These are phyloP conservation scores for Senna tora DNA, from an alignment of 306 rosid species.

Conservation along the genomic window DNA sequence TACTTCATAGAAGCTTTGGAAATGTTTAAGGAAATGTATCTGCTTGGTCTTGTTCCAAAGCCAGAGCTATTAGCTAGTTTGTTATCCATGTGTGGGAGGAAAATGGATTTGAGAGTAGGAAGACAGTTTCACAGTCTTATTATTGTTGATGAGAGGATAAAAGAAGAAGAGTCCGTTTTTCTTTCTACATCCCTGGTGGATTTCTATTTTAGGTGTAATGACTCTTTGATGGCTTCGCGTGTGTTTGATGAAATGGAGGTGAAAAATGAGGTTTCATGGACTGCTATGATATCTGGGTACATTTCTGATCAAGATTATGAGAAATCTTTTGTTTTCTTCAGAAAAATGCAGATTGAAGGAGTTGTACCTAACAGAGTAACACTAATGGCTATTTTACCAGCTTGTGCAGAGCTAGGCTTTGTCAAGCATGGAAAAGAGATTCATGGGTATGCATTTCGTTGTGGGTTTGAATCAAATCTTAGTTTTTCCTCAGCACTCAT, in stretches of 20 bases:
- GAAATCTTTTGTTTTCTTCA: conserved; percentile 48
- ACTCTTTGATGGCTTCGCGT: conserved; percentile 48
- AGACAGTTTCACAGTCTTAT: conserved; percentile 58
- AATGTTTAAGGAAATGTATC: conserved; percentile 44
- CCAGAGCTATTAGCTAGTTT: conserved; percentile 59
- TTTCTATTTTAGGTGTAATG: conserved; percentile 55
- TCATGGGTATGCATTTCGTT: conserved; percentile 61
- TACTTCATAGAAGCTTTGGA: conserved; percentile 42
- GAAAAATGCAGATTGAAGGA: conserved; percentile 60
- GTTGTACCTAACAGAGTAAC: conserved; percentile 66
- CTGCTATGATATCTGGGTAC: conserved; percentile 67
- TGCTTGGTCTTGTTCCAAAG: conserved; percentile 51
- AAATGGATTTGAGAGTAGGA: conserved; percentile 46
- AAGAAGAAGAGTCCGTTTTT: conserved; percentile 45
- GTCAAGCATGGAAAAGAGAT: conserved; percentile 57
- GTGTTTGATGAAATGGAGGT: conserved; percentile 55
- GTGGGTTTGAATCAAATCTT: conserved; percentile 50
- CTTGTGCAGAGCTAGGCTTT: conserved; percentile 53
- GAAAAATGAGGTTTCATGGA: conserved; percentile 76
- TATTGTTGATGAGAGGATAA: conserved; percentile 53
- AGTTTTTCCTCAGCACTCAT: conserved; percentile 63
- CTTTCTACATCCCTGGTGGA: conserved; percentile 65
- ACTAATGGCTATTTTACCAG: conserved; percentile 50
- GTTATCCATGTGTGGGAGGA: conserved; percentile 55
- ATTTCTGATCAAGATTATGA: conserved; percentile 39